A percentile compares a stretch with the other conserved stretches of the same genome.
Evolutionary conservation across 805 yeast genomes (phyloP).

Genomic region (Barnettozyma californica): DNA sequence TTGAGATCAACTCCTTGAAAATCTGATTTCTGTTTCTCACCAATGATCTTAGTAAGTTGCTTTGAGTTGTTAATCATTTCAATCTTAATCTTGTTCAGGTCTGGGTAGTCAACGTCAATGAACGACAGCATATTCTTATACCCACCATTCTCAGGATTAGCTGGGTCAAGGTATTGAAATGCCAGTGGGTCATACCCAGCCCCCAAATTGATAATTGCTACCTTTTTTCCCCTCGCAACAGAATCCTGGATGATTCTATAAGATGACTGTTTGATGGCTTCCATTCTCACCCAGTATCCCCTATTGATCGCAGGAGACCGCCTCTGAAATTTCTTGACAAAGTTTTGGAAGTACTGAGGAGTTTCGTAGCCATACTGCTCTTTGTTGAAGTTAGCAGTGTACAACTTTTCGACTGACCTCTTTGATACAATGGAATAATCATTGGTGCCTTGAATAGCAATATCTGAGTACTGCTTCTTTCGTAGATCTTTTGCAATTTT

Average conservation of each 20-base stretch:
- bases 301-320: constrained; percentile 78
- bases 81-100: constrained; percentile 51
- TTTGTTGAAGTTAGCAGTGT: constrained; percentile 27
- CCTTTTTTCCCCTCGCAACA: constrained; percentile 21
- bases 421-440: constrained; percentile 80
- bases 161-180: constrained; percentile 40
- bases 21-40: constrained; percentile 17
- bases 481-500: constrained; percentile 39
- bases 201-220: constrained; percentile 61
- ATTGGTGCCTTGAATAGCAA: constrained; percentile 79
- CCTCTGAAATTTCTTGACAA: constrained; percentile 61
- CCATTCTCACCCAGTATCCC: constrained; percentile 80
- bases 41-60: constrained; percentile 44
- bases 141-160: constrained; percentile 24
- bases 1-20: constrained; percentile 27
- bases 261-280: constrained; percentile 53
- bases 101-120: constrained; percentile 74
- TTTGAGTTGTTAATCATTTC: constrained; percentile 42
- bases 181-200: constrained; percentile 73
- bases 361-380: constrained; percentile 15
- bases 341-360: constrained; percentile 53
- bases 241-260: constrained; percentile 37
- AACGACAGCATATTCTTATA: constrained; percentile 38
- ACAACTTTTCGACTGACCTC: constrained; percentile 69
- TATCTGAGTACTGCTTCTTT: constrained; percentile 48